Conservation (phyloP, 257 asterid species). For the Salvia splendens region DNA sequence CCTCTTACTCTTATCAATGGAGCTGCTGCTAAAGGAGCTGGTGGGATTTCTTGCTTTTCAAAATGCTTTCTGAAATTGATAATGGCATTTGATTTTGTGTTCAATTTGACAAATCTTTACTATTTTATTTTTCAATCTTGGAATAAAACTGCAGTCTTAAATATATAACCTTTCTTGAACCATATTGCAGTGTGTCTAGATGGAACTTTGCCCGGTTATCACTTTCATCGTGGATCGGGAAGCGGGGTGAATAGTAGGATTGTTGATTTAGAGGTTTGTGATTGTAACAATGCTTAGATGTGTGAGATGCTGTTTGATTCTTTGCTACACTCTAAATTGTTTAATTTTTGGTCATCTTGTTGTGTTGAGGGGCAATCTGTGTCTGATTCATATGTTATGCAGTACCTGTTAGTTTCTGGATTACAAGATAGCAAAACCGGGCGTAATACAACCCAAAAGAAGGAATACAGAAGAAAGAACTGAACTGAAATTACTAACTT, state of each 20-base stretch:
- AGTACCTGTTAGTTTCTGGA: no score
- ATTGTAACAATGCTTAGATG: neutral
- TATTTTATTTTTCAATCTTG: no score
- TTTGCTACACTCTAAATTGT: neutral
- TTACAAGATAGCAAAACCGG: no score
- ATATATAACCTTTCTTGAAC: conserved; percentile 5
- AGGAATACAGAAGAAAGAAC: no score
- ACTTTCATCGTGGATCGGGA: conserved; percentile 77
- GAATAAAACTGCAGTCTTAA: neutral
- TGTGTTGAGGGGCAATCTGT: no score
- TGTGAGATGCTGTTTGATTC: neutral
- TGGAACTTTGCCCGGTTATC: conserved; percentile 87
- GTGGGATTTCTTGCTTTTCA: conserved; percentile 28
- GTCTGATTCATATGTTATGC: neutral
- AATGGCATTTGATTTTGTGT: no score
- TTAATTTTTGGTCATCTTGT: neutral
- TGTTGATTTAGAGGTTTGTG: conserved; percentile 69
- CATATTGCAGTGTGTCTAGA: conserved; percentile 72
- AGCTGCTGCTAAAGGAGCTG: conserved; percentile 87
- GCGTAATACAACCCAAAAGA: no score
- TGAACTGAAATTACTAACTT: no score
- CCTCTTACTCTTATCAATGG: conserved; percentile 70
- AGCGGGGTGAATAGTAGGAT: conserved; percentile 81
- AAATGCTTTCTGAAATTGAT: no score
- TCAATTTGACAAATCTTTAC: neutral